These are phyloP conservation scores for Zarea fungicola DNA, from an alignment of 2,329 filamentous ascomycete species.

Conservation along the genomic window DNA sequence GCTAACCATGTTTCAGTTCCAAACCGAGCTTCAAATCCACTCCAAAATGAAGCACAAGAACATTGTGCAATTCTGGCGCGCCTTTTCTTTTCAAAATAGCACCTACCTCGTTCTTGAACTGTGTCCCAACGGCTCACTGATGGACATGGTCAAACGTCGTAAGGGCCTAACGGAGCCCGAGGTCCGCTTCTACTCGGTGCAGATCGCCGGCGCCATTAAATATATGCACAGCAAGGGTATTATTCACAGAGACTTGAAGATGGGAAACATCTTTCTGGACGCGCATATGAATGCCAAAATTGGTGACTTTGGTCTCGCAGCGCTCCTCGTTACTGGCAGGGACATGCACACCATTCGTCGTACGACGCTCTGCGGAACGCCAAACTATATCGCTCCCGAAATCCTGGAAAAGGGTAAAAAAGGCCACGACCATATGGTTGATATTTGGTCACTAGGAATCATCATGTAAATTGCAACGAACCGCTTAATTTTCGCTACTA, in stretches of 20 bases:
- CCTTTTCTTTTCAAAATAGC: constrained; percentile 82
- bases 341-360: constrained; percentile 80
- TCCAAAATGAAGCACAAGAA: constrained; percentile 96
- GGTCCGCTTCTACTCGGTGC: constrained; percentile 87
- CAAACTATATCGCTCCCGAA: constrained; percentile 97
- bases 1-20: constrained; percentile 44
- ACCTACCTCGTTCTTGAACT: constrained; percentile 94
- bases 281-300: constrained; percentile 96
- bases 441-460: constrained; percentile 96
- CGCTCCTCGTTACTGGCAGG: constrained; percentile 82
- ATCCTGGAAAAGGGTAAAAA: constrained; percentile 91
- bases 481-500: neutral
- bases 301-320: constrained; percentile 92
- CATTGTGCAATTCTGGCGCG: constrained; percentile 91
- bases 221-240: constrained; percentile 96
- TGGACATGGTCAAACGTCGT: constrained; percentile 94
- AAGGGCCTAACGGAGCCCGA: constrained; percentile 90
- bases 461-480: constrained; percentile 65
- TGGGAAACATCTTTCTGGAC: constrained; percentile 96
- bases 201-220: constrained; percentile 94
- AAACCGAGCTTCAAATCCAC: constrained; percentile 91
- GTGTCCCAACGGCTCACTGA: constrained; percentile 91
- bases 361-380: constrained; percentile 92
- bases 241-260: constrained; percentile 94
- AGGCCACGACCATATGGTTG: constrained; percentile 95